Conservation (phyloP, 106 monocot species). For the Chionographis japonica region DNA sequence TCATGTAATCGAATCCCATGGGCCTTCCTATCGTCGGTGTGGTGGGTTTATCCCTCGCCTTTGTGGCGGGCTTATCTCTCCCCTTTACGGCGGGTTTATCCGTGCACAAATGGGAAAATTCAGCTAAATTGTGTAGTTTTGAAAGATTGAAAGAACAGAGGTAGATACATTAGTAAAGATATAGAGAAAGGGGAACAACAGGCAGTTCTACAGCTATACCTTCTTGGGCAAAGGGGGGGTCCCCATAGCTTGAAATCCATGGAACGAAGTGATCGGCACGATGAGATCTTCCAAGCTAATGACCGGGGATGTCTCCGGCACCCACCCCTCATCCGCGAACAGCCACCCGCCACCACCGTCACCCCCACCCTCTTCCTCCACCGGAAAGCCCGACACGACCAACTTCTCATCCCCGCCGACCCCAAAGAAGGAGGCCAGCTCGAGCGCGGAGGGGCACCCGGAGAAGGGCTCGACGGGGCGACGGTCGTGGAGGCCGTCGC, state of each 20-base stretch:
- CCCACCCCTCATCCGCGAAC: constrained; percentile 3
- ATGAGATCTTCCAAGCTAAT: constrained; percentile 49
- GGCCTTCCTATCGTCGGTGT: too few species aligned
- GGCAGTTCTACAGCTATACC: too few species aligned
- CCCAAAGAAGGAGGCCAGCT: constrained; percentile 32
- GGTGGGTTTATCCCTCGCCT: too few species aligned
- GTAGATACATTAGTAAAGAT: background rate
- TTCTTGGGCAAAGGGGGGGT: constrained; percentile 39
- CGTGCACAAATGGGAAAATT: too few species aligned
- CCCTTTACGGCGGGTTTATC: too few species aligned
- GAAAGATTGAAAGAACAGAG: too few species aligned
- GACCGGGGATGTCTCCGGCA: constrained; percentile 35
- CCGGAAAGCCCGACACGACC: background rate
- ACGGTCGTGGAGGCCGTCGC: constrained; percentile 17
- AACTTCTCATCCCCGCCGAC: constrained; percentile 26
- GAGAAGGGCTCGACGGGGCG: constrained; percentile 47
- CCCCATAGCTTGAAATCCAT: constrained; percentile 41
- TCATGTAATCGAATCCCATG: too few species aligned
- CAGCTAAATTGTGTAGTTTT: too few species aligned
- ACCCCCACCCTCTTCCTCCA: background rate
- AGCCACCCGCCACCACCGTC: constrained; percentile 13
- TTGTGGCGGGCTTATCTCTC: too few species aligned
- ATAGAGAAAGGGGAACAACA: background rate
- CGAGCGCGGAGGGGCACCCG: constrained; percentile 42
- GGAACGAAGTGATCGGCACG: constrained; percentile 33